A percentile compares a stretch with the other conserved stretches of the same genome.
These are phyloP conservation scores for Agaricales sp. DNA, from an alignment of 1,284 basidiomycete genomes.

Conservation along the genomic window DNA sequence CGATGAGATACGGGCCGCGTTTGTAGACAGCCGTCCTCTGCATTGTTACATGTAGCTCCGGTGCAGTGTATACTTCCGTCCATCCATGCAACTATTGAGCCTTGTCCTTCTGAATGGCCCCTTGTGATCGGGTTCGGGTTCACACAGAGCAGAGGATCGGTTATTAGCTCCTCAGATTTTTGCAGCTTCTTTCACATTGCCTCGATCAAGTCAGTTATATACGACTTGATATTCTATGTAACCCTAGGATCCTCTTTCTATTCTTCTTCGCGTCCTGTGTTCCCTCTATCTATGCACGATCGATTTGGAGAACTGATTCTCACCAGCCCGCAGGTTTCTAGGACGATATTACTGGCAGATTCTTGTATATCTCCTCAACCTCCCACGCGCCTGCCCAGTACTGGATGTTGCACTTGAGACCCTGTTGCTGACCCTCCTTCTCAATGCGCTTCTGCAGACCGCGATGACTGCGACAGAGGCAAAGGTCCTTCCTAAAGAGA, in stretches of 20 bases:
- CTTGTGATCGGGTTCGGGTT: too few relatives aligned
- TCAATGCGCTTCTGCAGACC: conserved; percentile 71
- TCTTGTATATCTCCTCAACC: conserved; percentile 71
- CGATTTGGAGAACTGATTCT: too few relatives aligned
- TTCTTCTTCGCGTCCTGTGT: conserved; percentile 8
- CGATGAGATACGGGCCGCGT: conserved; percentile 31
- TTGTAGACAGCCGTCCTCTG: conserved; percentile 8
- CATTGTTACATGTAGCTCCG: too few relatives aligned
- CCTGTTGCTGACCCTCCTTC: conserved; percentile 50
- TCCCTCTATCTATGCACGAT: too few relatives aligned
- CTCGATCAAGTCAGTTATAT: conserved; percentile 8
- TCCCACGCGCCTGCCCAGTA: conserved; percentile 94
- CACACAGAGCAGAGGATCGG: too few relatives aligned
- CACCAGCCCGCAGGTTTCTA: too few relatives aligned
- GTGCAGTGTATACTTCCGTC: too few relatives aligned
- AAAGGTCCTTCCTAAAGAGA: conserved; percentile 55
- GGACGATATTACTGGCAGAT: too few relatives aligned
- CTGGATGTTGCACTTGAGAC: conserved; percentile 62
- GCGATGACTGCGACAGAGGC: conserved; percentile 68
- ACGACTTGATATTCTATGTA: conserved; percentile 13
- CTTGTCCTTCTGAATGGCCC: too few relatives aligned
- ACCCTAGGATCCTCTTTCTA: conserved; percentile 9
- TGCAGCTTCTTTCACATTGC: too few relatives aligned
- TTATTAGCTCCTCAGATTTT: too few relatives aligned
- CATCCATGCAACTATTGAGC: too few relatives aligned